A percentile compares a stretch with the other conserved stretches of the same genome.
These are phyloP conservation scores for Neurospora pannonica DNA, from an alignment of 495 filamentous ascomycete species.

Conservation along the genomic window DNA sequence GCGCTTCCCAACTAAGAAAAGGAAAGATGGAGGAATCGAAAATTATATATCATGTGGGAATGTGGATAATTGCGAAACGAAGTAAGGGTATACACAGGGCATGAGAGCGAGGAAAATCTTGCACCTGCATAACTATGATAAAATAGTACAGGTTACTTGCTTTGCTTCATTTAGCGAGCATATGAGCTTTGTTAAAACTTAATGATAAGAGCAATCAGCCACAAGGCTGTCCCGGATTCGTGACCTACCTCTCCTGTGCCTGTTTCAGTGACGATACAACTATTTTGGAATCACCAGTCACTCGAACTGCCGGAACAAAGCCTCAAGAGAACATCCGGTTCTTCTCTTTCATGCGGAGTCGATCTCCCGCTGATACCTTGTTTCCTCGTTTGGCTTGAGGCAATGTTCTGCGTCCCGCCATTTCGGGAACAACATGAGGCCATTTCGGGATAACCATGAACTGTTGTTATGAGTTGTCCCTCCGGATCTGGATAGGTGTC, in stretches of 20 bases:
- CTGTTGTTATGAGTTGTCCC: neutral
- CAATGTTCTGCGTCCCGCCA: neutral
- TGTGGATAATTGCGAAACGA: neutral
- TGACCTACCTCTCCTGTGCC: neutral
- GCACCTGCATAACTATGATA: neutral
- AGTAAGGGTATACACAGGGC: neutral
- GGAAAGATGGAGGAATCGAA: neutral
- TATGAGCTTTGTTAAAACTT: neutral
- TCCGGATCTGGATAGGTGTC: neutral
- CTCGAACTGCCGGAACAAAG: neutral
- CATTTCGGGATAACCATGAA: neutral
- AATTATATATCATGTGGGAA: neutral
- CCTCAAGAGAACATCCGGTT: neutral
- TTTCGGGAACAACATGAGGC: neutral
- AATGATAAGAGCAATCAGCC: neutral
- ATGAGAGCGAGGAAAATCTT: neutral
- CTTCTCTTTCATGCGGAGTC: neutral
- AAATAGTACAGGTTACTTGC: neutral
- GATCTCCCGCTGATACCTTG: neutral
- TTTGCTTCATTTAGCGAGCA: neutral
- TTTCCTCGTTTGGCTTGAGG: neutral
- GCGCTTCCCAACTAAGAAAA: conserved; percentile 2
- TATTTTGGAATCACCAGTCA: neutral
- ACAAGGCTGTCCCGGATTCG: neutral
- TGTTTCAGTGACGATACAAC: neutral